phyloP scores from a whole-genome alignment of 345 rosid genomes.

The Mercurialis annua region DNA sequence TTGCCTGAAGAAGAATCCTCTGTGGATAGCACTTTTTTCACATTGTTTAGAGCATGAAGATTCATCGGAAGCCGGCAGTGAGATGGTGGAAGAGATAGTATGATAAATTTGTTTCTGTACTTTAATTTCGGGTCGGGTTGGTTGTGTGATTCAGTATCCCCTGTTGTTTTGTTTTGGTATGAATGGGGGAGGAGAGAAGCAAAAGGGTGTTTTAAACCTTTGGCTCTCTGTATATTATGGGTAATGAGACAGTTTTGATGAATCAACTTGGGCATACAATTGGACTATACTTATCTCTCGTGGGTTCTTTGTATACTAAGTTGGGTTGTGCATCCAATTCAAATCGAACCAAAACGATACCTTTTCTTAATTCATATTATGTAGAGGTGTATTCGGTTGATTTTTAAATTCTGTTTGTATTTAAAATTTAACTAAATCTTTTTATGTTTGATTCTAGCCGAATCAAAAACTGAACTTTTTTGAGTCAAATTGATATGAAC shows the following conservation, averaged over 20 bases:
- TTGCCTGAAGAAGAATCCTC: constrained; percentile 65
- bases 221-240: background rate
- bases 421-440: too few species aligned
- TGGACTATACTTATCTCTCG: too few species aligned
- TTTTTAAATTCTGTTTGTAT: too few species aligned
- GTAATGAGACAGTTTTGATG: background rate
- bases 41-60: constrained; percentile 29
- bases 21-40: constrained; percentile 62
- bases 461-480: too few species aligned
- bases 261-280: background rate
- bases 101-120: constrained; percentile 18
- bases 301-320: too few species aligned
- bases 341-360: too few species aligned
- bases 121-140: background rate
- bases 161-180: constrained; percentile 11
- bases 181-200: background rate
- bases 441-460: too few species aligned
- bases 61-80: constrained; percentile 21
- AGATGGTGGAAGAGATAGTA: constrained; percentile 35
- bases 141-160: too few species aligned
- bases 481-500: too few species aligned
- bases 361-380: too few species aligned
- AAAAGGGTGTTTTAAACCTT: constrained; percentile 9
- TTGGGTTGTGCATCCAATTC: too few species aligned
- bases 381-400: too few species aligned